These are phyloP conservation scores for Metschnikowia borealis DNA, from an alignment of 805 yeast species.

Conservation along the genomic window DNA sequence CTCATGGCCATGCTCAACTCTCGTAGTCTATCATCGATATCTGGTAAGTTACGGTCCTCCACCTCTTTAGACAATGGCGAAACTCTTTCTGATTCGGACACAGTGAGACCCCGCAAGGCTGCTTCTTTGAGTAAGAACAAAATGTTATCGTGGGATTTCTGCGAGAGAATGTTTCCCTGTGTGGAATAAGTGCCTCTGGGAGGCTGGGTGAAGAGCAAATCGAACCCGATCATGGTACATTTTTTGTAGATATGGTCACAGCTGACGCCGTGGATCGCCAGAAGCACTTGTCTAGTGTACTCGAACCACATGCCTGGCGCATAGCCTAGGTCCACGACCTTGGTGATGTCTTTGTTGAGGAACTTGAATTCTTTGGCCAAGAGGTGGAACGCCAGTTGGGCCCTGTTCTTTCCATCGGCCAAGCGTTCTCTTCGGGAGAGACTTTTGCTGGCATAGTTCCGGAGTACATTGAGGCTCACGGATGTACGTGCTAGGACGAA, in stretches of 20 bases:
- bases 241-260: conserved; percentile 25
- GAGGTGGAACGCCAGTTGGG: conserved; percentile 25
- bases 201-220: conserved; percentile 72
- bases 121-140: conserved; percentile 12
- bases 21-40: conserved; percentile 21
- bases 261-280: conserved; percentile 26
- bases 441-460: neutral
- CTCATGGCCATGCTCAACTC: conserved; percentile 10
- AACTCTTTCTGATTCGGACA: conserved; percentile 6
- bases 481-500: neutral
- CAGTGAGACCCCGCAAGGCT: conserved; percentile 1
- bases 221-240: conserved; percentile 38
- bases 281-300: conserved; percentile 26
- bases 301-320: conserved; percentile 42
- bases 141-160: conserved; percentile 12
- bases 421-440: conserved; percentile 18
- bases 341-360: conserved; percentile 24
- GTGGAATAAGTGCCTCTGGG: conserved; percentile 75
- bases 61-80: conserved; percentile 31
- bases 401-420: conserved; percentile 20
- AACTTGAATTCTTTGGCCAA: conserved; percentile 27
- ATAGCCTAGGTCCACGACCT: conserved; percentile 37
- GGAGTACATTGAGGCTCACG: neutral
- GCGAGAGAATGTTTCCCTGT: conserved; percentile 82
- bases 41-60: conserved; percentile 14